Conservation (phyloP, 331 rosid genomes). For the Phaseolus coccineus region DNA sequence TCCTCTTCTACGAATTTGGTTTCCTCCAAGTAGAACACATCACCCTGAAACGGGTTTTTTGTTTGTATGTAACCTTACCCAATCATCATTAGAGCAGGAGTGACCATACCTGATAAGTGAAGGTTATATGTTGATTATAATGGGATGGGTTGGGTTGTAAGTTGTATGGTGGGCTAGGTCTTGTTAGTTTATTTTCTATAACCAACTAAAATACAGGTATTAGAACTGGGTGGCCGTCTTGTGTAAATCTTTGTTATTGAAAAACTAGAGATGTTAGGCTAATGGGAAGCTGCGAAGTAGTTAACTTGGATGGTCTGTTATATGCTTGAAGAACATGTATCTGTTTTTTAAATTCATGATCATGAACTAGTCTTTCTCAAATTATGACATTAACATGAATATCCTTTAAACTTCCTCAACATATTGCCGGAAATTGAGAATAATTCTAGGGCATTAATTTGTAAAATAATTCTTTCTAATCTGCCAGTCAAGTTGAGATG, state of each 20-base stretch:
- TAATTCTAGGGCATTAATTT: constrained; percentile 25
- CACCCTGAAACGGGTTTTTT: too few species aligned
- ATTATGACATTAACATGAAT: constrained; percentile 12
- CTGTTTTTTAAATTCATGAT: constrained; percentile 10
- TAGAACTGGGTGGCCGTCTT: neutral
- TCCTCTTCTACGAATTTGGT: too few species aligned
- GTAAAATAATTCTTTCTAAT: constrained; percentile 32
- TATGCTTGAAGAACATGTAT: constrained; percentile 11
- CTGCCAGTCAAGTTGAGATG: constrained; percentile 16
- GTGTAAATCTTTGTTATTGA: constrained; percentile 1
- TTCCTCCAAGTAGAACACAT: too few species aligned
- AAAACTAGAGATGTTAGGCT: neutral
- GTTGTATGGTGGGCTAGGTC: neutral
- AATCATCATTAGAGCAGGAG: neutral
- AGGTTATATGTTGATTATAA: neutral
- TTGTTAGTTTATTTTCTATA: constrained; percentile 2
- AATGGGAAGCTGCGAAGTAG: neutral
- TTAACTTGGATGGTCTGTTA: constrained; percentile 13
- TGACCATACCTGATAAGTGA: neutral
- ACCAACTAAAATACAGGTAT: neutral
- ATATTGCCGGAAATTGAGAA: constrained; percentile 24
- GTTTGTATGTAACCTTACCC: too few species aligned
- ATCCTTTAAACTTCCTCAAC: constrained; percentile 10
- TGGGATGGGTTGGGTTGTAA: neutral
- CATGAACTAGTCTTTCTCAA: constrained; percentile 33